Evolutionary conservation across 495 filamentous ascomycete genomes (phyloP).

Genomic region (Talaromyces nanjingensis): DNA sequence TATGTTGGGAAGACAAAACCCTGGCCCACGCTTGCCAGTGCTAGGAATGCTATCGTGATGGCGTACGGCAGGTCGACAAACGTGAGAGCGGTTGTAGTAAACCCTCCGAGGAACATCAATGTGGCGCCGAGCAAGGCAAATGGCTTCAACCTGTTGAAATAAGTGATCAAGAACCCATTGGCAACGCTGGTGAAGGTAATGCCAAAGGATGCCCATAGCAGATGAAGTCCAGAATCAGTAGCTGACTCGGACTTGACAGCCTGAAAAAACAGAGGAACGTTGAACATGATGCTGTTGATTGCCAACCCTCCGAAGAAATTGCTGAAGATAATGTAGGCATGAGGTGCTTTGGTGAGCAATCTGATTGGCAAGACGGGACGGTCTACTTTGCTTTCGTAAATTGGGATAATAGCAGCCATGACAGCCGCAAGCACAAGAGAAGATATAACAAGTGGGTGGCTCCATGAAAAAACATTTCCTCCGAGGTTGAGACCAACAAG

Average conservation of each 20-base stretch:
- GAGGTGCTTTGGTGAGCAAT: conserved; percentile 52
- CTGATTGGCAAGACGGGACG: conserved; percentile 67
- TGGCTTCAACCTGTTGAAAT: conserved; percentile 55
- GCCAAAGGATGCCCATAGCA: conserved; percentile 54
- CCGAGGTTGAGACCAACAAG: conserved; percentile 72
- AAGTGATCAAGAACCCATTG: conserved; percentile 66
- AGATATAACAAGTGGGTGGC: conserved; percentile 59
- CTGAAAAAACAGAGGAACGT: conserved; percentile 75
- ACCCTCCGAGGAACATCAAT: conserved; percentile 47
- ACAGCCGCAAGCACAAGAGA: conserved; percentile 53
- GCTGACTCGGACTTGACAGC: conserved; percentile 66
- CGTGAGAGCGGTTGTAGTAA: conserved; percentile 42
- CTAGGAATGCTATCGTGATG: conserved; percentile 56
- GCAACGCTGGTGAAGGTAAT: conserved; percentile 52
- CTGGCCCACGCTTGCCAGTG: conserved; percentile 53
- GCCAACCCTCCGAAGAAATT: conserved; percentile 61
- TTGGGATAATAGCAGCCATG: conserved; percentile 51
- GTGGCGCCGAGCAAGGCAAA: conserved; percentile 51
- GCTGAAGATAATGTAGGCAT: conserved; percentile 59
- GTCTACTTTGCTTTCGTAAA: conserved; percentile 51
- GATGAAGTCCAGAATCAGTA: conserved; percentile 63
- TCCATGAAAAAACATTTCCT: conserved; percentile 70
- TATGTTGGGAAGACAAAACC: conserved; percentile 59
- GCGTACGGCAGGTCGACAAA: conserved; percentile 45
- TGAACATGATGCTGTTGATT: conserved; percentile 66